phyloP scores from a whole-genome alignment of 768 basidiomycete genomes.

The Macrolepiota dolichaula region DNA sequence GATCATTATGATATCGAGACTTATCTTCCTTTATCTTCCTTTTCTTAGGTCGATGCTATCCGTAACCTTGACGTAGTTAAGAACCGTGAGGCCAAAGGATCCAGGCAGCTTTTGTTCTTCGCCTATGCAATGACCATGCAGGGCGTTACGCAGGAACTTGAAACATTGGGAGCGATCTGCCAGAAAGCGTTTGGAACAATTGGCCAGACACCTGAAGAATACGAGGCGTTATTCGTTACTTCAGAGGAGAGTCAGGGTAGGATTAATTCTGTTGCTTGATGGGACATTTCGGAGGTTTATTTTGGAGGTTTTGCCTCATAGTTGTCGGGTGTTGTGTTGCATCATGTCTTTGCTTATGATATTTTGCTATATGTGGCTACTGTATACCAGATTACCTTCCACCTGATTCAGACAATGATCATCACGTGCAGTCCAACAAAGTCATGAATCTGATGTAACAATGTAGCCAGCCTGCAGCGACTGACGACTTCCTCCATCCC shows the following conservation, averaged over 20 bases:
- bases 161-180: slow-evolving; percentile 72
- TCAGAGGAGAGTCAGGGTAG: slow-evolving; percentile 18
- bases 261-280: slow-evolving; percentile 21
- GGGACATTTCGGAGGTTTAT: neutral
- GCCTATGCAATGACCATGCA: slow-evolving; percentile 94
- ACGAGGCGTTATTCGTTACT: slow-evolving; percentile 70
- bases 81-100: slow-evolving; percentile 74
- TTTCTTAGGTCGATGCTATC: slow-evolving; percentile 72
- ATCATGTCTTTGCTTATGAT: neutral
- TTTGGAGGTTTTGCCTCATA: neutral
- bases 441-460: neutral
- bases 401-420: neutral
- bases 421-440: neutral
- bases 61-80: slow-evolving; percentile 85
- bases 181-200: slow-evolving; percentile 94
- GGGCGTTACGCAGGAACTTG: slow-evolving; percentile 87
- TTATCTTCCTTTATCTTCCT: too few relatives aligned
- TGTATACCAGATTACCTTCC: neutral
- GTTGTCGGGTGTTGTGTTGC: neutral
- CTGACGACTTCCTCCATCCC: neutral
- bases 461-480: neutral
- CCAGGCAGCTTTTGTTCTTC: slow-evolving; percentile 86
- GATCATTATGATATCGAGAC: neutral
- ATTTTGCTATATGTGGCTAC: neutral
- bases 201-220: slow-evolving; percentile 76